Percentiles rank a stretch among this genome's conserved stretches.
Evolutionary conservation across 176 grass and related monocot species (phyloP).

Genomic region (Aegilops speltoides): DNA sequence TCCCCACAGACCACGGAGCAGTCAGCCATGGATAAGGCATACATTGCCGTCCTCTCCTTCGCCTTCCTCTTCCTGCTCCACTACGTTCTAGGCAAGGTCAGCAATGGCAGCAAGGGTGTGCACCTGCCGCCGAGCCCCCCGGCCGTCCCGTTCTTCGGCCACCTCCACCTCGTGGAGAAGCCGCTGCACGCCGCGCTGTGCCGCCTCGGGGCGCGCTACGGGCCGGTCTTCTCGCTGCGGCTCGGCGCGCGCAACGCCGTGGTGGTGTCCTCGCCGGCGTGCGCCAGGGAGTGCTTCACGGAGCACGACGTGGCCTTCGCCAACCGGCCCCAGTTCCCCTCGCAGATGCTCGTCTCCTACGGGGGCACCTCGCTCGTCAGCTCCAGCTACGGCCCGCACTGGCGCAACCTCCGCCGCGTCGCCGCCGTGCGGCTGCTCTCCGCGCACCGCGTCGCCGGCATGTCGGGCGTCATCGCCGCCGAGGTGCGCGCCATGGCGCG

Average conservation of each 20-base stretch:
- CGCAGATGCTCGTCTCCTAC: slow-evolving; percentile 29
- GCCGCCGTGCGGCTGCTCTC: slow-evolving; percentile 49
- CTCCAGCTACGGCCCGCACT: slow-evolving; percentile 45
- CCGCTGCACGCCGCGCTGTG: slow-evolving; percentile 39
- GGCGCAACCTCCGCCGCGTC: slow-evolving; percentile 68
- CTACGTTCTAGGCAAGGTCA: slow-evolving; percentile 1
- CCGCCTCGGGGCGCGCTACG: slow-evolving; percentile 33
- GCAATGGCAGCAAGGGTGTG: background rate
- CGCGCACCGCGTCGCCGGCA: slow-evolving; percentile 23
- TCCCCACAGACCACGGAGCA: background rate
- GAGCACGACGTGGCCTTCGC: slow-evolving; percentile 56
- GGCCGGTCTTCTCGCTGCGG: slow-evolving; percentile 48
- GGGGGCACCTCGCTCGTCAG: slow-evolving; percentile 30
- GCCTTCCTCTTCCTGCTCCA: slow-evolving; percentile 36
- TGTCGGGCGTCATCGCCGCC: background rate
- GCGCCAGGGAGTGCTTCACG: slow-evolving; percentile 52
- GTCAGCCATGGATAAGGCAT: slow-evolving; percentile 24
- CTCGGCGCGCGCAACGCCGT: slow-evolving; percentile 46
- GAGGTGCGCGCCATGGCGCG: slow-evolving; percentile 36
- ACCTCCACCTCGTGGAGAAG: slow-evolving; percentile 57
- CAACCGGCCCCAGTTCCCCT: slow-evolving; percentile 48
- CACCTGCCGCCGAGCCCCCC: slow-evolving; percentile 40
- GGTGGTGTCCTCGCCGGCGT: slow-evolving; percentile 40
- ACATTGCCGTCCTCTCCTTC: background rate
- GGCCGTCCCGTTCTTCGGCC: slow-evolving; percentile 47